phyloP scores from a whole-genome alignment of 495 filamentous ascomycete genomes.

The Ascobolus immersus region DNA sequence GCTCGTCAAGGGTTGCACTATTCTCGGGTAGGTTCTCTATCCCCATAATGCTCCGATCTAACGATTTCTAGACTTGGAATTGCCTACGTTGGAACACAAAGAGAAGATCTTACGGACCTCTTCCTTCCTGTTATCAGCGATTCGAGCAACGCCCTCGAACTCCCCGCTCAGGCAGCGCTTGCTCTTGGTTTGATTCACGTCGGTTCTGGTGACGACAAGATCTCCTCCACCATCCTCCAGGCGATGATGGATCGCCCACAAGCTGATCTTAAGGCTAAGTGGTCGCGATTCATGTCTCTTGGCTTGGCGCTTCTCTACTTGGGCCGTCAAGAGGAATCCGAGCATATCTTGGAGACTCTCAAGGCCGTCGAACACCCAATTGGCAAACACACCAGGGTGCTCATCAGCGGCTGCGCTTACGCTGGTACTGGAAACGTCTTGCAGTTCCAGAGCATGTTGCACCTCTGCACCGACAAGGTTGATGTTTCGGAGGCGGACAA shows the following conservation, averaged over 20 bases:
- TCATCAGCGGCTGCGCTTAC: slow-evolving; percentile 91
- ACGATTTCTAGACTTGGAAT: slow-evolving; percentile 33
- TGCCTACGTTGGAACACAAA: slow-evolving; percentile 77
- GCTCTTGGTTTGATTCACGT: slow-evolving; percentile 78
- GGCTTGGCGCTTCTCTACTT: slow-evolving; percentile 87
- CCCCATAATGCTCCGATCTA: neutral
- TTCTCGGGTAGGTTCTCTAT: slow-evolving; percentile 40
- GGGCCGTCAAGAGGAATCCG: slow-evolving; percentile 87
- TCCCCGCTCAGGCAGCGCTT: slow-evolving; percentile 86
- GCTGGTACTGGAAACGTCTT: slow-evolving; percentile 89
- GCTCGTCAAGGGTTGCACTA: slow-evolving; percentile 48
- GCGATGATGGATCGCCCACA: slow-evolving; percentile 46
- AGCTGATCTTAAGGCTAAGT: slow-evolving; percentile 87
- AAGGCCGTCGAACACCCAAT: slow-evolving; percentile 92
- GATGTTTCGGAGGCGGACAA: slow-evolving; percentile 73
- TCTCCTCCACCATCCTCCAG: slow-evolving; percentile 65
- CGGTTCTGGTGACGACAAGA: slow-evolving; percentile 66
- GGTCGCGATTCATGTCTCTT: slow-evolving; percentile 86
- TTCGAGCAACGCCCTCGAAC: slow-evolving; percentile 63
- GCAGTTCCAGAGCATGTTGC: slow-evolving; percentile 84
- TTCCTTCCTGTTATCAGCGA: slow-evolving; percentile 73
- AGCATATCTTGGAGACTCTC: slow-evolving; percentile 78
- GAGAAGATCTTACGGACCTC: slow-evolving; percentile 50
- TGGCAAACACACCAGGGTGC: slow-evolving; percentile 65
- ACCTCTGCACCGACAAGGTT: slow-evolving; percentile 92